Evolutionary conservation across 768 basidiomycete genomes (phyloP), one percentile per base, ranked within the genome.

Genomic region (Trametes punicea): DNA sequence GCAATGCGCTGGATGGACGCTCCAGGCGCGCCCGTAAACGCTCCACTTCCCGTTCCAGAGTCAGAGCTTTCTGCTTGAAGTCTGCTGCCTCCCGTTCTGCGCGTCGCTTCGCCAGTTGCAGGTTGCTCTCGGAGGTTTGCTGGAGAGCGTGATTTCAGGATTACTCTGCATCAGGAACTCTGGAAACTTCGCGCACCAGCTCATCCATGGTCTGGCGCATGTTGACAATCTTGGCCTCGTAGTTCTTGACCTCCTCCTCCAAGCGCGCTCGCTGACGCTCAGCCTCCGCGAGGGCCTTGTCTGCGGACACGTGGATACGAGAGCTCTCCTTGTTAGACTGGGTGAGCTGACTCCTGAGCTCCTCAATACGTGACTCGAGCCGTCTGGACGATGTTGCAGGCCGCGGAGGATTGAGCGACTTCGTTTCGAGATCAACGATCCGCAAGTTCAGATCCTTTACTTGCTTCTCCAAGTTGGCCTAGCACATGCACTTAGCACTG

Each of bases 381-480:
- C 87, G 81, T 36, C 84, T 76, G 42, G 83, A 78, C 1, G 75
- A 74, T 7, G 66, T 57, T 4, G 77, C 73, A 4, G 83, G 77
- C 31, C 85, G 78, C 13, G 85, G 81, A n/a, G 81, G 77, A 61
- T 72, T 86, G 59, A 90, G 84, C 4, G 89, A 85, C 64, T 77
- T 87, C 1, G 90, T 89, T 69, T 91, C 90, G 16, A 93, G 76
- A 64, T 93, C 91, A 8, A 90, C 83, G 52, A 93, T 83, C 36
- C 85, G 87, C 38, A 90, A 80, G 58, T 91, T 90, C 29, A 93
- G 72, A 48, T 93, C 92, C 65, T 91, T 92, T 66, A 88, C 77
- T 65, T 90, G 87, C 66, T 90, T 93, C 74, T 93, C 90, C 16
- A 94, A 75, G 59, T 78, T 82, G 10, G 88, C 89, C 92, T 94